Base-by-base conservation (phyloP, 1,139 yeast genomes). In the Eremothecium coryli region DNA sequence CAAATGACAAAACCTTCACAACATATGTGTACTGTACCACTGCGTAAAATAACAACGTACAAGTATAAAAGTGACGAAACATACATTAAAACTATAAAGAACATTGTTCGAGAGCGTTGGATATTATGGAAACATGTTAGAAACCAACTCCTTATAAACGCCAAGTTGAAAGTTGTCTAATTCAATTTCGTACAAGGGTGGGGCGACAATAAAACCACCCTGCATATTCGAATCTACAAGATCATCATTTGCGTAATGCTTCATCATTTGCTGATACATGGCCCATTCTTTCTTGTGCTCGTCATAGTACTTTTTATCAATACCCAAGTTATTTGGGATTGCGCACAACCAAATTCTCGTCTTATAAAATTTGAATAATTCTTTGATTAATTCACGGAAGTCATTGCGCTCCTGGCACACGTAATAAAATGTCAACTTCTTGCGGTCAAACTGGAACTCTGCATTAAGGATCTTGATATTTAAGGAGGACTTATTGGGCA, bases 301-400 rank as follows among this genome's bases (percentile, higher is more conserved):
- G 32, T 50, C 50, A 30, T 52, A 54, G 32, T 51, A 53, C 32
- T 52, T 54, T 15, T 44, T 37, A 32, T 50, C 56, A 24, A 56
- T 53, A 2, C 45, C 45, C 31, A 56, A 33, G 37, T 56, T 54
- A 35, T 55, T 56, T 16, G 68, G 61, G 15, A 88, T 84, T 3
- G 96, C 93, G 64, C 96, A 88, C 68, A 88, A 72, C 98, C 98
- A 93, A 49, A 90, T 90, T 54, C 98, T 73, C 1, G 97, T 90
- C 63, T 90, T 90, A 69, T 86, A 90, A 41, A 85, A 81, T 51
- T 90, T 79, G 66, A 90, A 90, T 43, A 90, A 65, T 51, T 90
- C 97, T 48, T 90, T 81, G 38, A 90, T 93, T 52, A 93, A 70
- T 30, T 82, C 93, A 50, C 98, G 70, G 58, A 90, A 90, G 59